Evolutionary conservation across 139 green algal species (phyloP).

Genomic region (Chlorella sp.): DNA sequence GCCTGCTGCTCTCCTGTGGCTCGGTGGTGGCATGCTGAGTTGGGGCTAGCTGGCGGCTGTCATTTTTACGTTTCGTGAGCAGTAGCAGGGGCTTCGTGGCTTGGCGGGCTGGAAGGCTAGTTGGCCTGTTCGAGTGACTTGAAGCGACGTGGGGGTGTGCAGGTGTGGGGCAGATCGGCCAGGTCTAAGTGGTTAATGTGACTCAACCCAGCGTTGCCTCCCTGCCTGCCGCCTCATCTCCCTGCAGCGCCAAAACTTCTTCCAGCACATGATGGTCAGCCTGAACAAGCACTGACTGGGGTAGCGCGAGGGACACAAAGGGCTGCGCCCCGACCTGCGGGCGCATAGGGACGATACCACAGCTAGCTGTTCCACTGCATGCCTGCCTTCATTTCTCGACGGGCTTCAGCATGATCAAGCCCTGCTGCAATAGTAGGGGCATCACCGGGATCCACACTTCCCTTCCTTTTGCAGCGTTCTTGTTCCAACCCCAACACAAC

Average conservation of each 20-base stretch:
- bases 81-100: background rate
- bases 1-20: background rate
- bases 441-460: no score
- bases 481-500: no score
- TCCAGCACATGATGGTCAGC: conserved; percentile 1
- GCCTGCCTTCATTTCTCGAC: no score
- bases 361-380: no score
- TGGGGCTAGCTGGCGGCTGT: background rate
- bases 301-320: no score
- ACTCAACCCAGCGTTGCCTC: background rate
- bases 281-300: background rate
- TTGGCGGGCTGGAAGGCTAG: background rate
- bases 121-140: background rate
- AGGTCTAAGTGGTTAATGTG: no score
- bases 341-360: no score
- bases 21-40: background rate
- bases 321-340: no score
- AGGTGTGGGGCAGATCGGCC: background rate
- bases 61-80: background rate
- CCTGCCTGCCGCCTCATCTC: background rate
- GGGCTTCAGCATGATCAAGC: no score
- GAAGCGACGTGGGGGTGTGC: background rate
- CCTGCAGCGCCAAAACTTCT: conserved; percentile 13
- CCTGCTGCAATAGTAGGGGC: no score
- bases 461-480: no score